Conservation (phyloP, 192 early-diverging fungal genomes). For the Funneliformis mosseae region DNA sequence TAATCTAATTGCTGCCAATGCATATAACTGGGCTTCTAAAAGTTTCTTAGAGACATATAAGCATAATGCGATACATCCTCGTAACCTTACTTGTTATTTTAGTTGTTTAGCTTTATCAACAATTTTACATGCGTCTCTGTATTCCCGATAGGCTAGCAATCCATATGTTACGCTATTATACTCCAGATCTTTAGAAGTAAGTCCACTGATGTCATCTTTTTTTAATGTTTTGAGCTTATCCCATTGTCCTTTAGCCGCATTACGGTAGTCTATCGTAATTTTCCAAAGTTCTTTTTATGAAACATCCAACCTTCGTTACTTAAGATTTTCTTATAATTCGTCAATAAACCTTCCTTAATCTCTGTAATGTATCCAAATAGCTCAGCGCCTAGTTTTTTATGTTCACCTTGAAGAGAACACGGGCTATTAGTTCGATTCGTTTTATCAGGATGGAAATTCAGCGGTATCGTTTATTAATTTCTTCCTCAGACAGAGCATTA, state of each 20-base stretch:
- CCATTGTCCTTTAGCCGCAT: background rate
- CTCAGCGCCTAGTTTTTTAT: background rate
- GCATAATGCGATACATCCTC: slow-evolving; percentile 3
- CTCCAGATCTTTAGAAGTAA: background rate
- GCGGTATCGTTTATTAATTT: background rate
- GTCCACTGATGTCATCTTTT: background rate
- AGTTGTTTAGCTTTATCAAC: background rate
- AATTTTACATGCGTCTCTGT: slow-evolving; percentile 12
- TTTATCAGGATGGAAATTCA: slow-evolving; percentile 16
- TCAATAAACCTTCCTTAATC: slow-evolving; percentile 4
- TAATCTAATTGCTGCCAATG: slow-evolving; percentile 1
- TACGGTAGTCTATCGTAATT: slow-evolving; percentile 12
- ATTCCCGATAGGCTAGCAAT: background rate
- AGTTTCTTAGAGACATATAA: background rate
- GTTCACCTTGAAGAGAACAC: background rate
- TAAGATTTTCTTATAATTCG: background rate
- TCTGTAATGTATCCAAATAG: background rate
- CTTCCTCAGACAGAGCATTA: background rate
- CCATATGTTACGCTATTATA: background rate
- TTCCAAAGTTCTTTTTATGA: background rate
- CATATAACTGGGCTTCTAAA: slow-evolving; percentile 8
- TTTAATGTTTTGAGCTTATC: background rate
- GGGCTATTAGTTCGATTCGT: background rate
- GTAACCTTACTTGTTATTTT: slow-evolving; percentile 5
- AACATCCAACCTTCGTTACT: background rate